phyloP scores from a whole-genome alignment of 2,329 filamentous ascomycete species.

The Beauveria scarabaeidicola region DNA sequence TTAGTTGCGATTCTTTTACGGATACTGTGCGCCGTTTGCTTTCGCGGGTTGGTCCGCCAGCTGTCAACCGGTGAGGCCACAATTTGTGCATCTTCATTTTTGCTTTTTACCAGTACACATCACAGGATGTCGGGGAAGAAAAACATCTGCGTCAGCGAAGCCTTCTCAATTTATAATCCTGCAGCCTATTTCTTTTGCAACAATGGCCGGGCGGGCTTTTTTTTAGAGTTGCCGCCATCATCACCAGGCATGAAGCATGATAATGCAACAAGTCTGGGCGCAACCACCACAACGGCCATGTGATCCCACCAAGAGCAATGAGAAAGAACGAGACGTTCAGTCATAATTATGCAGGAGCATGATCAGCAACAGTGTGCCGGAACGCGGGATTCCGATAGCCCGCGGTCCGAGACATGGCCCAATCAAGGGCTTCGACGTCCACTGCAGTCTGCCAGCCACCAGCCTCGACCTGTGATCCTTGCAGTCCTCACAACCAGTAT shows the following conservation, averaged over 20 bases:
- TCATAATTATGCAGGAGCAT: neutral
- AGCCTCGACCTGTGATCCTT: neutral
- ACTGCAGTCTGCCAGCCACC: neutral
- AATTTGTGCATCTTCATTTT: no score
- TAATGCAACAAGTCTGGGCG: neutral
- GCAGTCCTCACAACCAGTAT: neutral
- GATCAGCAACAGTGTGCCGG: neutral
- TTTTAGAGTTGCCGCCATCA: no score
- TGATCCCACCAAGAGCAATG: neutral
- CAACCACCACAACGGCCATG: neutral
- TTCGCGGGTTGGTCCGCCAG: neutral
- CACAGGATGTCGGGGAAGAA: no score
- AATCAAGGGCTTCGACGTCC: neutral
- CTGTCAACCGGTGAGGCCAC: neutral
- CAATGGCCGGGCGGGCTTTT: no score
- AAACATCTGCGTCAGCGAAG: no score
- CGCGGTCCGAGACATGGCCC: conserved; percentile 2
- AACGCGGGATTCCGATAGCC: neutral
- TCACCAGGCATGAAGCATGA: no score
- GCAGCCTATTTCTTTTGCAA: no score
- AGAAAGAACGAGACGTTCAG: neutral
- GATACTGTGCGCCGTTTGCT: conserved; percentile 7
- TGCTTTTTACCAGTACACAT: no score
- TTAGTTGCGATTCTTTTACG: no score
- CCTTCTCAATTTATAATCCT: no score